A percentile compares a stretch with the other conserved stretches of the same genome.
These are phyloP conservation scores for Verticillium nubilum DNA, from an alignment of 2,329 filamentous ascomycete genomes.

Conservation along the genomic window DNA sequence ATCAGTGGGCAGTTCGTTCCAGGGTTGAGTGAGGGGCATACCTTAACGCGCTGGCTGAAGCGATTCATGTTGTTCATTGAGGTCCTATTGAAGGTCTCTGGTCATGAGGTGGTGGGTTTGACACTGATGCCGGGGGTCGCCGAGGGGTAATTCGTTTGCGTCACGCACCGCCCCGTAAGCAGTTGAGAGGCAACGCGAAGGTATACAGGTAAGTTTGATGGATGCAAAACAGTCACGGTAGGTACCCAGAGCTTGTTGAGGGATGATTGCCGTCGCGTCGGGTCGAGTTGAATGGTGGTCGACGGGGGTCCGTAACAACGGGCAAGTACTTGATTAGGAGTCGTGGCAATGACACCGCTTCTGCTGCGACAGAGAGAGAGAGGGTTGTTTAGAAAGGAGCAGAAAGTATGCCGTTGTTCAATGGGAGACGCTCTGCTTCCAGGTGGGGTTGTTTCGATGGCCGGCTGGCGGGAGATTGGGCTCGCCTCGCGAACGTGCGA, in stretches of 20 bases:
- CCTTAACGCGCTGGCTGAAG: constrained; percentile 69
- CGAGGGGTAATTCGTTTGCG: constrained; percentile 1
- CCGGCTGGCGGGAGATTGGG: not conserved
- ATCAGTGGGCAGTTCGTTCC: constrained; percentile 32
- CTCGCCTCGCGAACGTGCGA: not conserved
- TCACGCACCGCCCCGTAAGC: not conserved
- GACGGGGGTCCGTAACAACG: not conserved
- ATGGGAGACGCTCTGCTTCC: not conserved
- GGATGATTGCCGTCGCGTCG: not conserved
- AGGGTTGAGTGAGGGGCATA: constrained; percentile 6
- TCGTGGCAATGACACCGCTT: not conserved
- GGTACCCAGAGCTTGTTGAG: not conserved
- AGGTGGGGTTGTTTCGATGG: not conserved
- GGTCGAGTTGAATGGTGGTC: not conserved
- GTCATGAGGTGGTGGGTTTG: constrained; percentile 7
- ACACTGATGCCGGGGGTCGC: not conserved
- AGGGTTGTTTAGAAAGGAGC: not conserved
- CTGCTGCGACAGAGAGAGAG: not conserved
- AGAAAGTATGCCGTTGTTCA: not conserved
- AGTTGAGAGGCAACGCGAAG: not conserved
- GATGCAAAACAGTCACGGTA: not conserved
- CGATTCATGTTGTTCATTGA: constrained; percentile 74
- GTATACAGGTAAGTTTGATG: not conserved
- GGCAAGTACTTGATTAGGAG: not conserved
- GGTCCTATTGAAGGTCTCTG: constrained; percentile 4